Evolutionary conservation across 2,329 filamentous ascomycete species (phyloP).

Genomic region (Hypoxylon sp.): DNA sequence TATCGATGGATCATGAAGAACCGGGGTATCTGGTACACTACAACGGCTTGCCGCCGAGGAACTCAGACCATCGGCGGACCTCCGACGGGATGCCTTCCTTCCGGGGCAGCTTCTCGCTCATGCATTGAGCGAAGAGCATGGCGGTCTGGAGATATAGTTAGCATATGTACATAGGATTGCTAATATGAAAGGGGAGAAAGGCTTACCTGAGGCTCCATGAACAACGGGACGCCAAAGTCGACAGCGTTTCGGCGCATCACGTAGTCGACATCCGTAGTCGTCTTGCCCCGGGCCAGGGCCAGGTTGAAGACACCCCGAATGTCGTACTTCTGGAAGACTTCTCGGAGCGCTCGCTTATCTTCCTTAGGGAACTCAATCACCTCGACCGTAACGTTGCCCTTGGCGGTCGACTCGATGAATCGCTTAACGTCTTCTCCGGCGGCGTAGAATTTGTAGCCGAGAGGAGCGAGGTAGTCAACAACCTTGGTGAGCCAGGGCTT

Average conservation of each 20-base stretch:
- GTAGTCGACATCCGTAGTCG: conserved; percentile 91
- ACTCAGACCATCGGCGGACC: conserved; percentile 95
- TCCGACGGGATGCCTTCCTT: conserved; percentile 90
- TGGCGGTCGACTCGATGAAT: conserved; percentile 80
- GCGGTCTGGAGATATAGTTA: conserved; percentile 76
- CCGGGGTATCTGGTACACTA: conserved; percentile 60
- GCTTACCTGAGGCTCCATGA: conserved; percentile 97
- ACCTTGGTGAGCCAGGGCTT: conserved; percentile 82
- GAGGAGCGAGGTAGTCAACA: conserved; percentile 87
- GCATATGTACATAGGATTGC: conserved; percentile 1
- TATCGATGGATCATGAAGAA: not conserved
- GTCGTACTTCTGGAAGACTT: conserved; percentile 97
- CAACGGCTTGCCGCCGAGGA: conserved; percentile 88
- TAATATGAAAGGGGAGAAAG: not conserved
- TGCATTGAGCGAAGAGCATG: conserved; percentile 94
- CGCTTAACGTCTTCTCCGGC: conserved; percentile 85
- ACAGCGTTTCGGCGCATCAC: conserved; percentile 99
- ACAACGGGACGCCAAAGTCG: conserved; percentile 96
- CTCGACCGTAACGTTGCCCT: conserved; percentile 80
- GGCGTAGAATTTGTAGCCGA: conserved; percentile 95
- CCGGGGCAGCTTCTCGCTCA: conserved; percentile 95
- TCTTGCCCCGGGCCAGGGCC: conserved; percentile 85
- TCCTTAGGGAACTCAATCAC: conserved; percentile 97
- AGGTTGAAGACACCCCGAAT: conserved; percentile 97
- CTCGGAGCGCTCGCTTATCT: conserved; percentile 93